A percentile compares a stretch with the other conserved stretches of the same genome.
phyloP scores from a whole-genome alignment of 2,329 filamentous ascomycete species.

The Cladosporium oxysporum region DNA sequence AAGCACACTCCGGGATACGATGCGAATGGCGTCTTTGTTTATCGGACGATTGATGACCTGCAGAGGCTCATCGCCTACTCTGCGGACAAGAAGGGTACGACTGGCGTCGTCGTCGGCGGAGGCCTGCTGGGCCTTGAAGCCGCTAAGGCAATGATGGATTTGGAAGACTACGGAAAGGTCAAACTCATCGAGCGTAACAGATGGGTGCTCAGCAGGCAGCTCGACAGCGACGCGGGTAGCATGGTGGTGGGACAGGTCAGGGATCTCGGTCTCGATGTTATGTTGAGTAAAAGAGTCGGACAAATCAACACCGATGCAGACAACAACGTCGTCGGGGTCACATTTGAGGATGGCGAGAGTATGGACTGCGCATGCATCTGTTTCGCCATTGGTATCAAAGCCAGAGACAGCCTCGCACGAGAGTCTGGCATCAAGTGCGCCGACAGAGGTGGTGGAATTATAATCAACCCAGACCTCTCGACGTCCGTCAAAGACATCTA shows the following conservation, averaged over 20 bases:
- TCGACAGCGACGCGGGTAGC: conserved; percentile 76
- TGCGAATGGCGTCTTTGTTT: conserved; percentile 83
- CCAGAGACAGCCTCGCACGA: conserved; percentile 74
- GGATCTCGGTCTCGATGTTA: conserved; percentile 75
- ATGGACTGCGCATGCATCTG: conserved; percentile 80
- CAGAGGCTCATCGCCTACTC: conserved; percentile 75
- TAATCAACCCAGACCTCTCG: conserved; percentile 65
- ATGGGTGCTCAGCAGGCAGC: conserved; percentile 80
- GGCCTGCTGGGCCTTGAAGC: conserved; percentile 85
- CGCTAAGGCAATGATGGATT: conserved; percentile 87
- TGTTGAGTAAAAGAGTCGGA: conserved; percentile 74
- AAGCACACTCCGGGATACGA: conserved; percentile 73
- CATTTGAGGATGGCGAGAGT: conserved; percentile 77
- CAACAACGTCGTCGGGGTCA: conserved; percentile 70
- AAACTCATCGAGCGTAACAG: conserved; percentile 78
- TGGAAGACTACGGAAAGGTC: conserved; percentile 72
- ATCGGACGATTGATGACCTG: conserved; percentile 81
- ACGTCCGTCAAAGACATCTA: conserved; percentile 76
- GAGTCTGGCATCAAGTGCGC: conserved; percentile 71
- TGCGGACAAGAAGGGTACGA: conserved; percentile 63
- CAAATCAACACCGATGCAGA: conserved; percentile 67
- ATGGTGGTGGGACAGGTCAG: conserved; percentile 82
- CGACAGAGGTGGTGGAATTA: conserved; percentile 72
- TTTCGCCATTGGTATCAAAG: conserved; percentile 85
- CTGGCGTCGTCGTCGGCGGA: conserved; percentile 78